Base-by-base conservation (phyloP, 179 eudicot genomes). In the Spinacia oleracea region DNA sequence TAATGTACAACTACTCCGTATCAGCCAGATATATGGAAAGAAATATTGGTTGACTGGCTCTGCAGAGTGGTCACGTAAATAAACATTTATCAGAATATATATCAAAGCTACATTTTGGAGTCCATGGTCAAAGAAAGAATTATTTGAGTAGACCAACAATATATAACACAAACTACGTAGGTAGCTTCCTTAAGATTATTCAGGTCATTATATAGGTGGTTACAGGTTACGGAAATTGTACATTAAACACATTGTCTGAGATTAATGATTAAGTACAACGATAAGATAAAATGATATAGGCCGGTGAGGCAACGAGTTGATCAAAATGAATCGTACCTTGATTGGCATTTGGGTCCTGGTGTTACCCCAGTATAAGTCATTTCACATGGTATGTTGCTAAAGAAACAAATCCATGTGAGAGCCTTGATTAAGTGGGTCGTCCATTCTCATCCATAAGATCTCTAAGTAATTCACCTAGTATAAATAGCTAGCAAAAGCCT, bases 341-440 rank as follows among this genome's bases (percentile, higher is more conserved):
- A 27, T 3, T 6, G 5, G 15, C 18, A 62, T 62, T 29, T 29
- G 66, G 66, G 66, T 29, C 66, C 34, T 62, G 35, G 29, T 62
- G 66, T 62, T 27, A 62, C 18, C 38, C 35, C 35, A 29, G 34
- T 62, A 27, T 62, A 25, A 27, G 15, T 35, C 32, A 27, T 27
- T 62, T 62, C 66, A 12, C 66, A 62, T 62, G 66, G 35, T 62
- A 62, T 62, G 38, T 29, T 27, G 46, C 83, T 68, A 56, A 23
- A 70, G 76, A 50, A 81, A 75, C 85, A 85, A 85, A 64, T 62
- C 83, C 86, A 84, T 80, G 88, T 87, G 88, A 68, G 42, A 87
- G 60, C 67, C 63, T 75, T 80, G 18, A 31, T 46, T 50, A 18
- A 29, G 68, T 70, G 29, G 78, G 76, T 73, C 85, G 66, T 66